phyloP scores from a whole-genome alignment of 2,329 filamentous ascomycete genomes.

The Pseudocercospora cruenta region DNA sequence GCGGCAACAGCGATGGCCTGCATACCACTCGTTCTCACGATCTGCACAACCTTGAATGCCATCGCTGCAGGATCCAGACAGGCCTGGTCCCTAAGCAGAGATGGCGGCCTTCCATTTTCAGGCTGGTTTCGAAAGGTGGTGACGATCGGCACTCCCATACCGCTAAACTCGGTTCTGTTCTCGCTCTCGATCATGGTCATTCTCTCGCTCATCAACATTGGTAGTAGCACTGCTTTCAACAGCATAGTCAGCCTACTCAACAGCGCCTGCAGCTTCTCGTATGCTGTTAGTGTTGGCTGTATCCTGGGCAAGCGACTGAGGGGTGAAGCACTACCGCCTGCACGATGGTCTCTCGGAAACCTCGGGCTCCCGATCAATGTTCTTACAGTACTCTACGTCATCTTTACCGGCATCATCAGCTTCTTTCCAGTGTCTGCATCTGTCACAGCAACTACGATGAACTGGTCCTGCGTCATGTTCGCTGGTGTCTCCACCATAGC shows the following conservation, averaged over 20 bases:
- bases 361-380: constrained; percentile 20
- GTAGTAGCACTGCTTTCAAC: constrained; percentile 44
- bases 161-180: constrained; percentile 28
- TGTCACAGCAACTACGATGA: constrained; percentile 23
- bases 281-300: constrained; percentile 23
- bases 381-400: constrained; percentile 16
- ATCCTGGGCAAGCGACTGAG: constrained; percentile 21
- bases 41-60: constrained; percentile 28
- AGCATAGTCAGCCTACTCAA: constrained; percentile 43
- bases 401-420: constrained; percentile 20
- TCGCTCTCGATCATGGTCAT: constrained; percentile 27
- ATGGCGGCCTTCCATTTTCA: constrained; percentile 46
- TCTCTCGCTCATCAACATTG: constrained; percentile 40
- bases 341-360: constrained; percentile 21
- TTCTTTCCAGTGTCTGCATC: constrained; percentile 26
- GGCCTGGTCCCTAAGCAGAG: constrained; percentile 46
- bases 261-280: constrained; percentile 17
- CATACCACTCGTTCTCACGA: constrained; percentile 15
- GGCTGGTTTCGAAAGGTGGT: constrained; percentile 17
- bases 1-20: constrained; percentile 19
- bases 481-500: constrained; percentile 20
- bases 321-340: constrained; percentile 20
- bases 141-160: constrained; percentile 22
- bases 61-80: constrained; percentile 45
- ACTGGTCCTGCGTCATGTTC: constrained; percentile 29